Conservation (phyloP, 768 basidiomycete genomes). For the Trametes sanguinea region DNA sequence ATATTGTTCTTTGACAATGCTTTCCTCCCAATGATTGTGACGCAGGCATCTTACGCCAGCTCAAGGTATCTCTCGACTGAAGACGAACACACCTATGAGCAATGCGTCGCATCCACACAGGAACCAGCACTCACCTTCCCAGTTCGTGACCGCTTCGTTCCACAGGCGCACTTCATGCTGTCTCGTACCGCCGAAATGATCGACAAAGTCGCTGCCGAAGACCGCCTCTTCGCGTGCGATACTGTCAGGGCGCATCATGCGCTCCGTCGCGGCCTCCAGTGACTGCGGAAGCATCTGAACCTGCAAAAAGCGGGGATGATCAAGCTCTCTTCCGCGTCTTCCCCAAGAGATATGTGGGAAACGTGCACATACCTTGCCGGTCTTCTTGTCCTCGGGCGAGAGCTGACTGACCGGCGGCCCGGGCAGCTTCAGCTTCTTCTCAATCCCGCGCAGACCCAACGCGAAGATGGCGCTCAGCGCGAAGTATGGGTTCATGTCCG, state of each 20-base stretch:
- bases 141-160: conserved; percentile 89
- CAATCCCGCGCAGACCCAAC: conserved; percentile 86
- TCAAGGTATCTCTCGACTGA: conserved; percentile 87
- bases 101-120: too few species aligned
- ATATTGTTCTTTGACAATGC: background rate
- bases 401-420: conserved; percentile 69
- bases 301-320: conserved; percentile 36
- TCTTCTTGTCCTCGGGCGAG: conserved; percentile 55
- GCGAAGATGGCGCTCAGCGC: conserved; percentile 86
- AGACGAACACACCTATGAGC: background rate
- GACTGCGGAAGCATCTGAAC: conserved; percentile 77
- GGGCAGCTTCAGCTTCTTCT: conserved; percentile 67
- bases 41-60: conserved; percentile 49
- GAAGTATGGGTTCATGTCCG: conserved; percentile 95
- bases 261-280: conserved; percentile 74
- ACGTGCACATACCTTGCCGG: conserved; percentile 48
- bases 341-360: too few species aligned
- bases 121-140: conserved; percentile 69
- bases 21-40: background rate
- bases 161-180: conserved; percentile 86
- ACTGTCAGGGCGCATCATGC: conserved; percentile 78
- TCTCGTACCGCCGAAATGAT: conserved; percentile 95
- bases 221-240: conserved; percentile 75
- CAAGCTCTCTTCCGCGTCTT: background rate
- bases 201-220: conserved; percentile 88